Percentiles rank a stretch among this genome's conserved stretches.
Evolutionary conservation across 108 stramenopile genomes (phyloP).

Genomic region (Skeletonema marinoi): DNA sequence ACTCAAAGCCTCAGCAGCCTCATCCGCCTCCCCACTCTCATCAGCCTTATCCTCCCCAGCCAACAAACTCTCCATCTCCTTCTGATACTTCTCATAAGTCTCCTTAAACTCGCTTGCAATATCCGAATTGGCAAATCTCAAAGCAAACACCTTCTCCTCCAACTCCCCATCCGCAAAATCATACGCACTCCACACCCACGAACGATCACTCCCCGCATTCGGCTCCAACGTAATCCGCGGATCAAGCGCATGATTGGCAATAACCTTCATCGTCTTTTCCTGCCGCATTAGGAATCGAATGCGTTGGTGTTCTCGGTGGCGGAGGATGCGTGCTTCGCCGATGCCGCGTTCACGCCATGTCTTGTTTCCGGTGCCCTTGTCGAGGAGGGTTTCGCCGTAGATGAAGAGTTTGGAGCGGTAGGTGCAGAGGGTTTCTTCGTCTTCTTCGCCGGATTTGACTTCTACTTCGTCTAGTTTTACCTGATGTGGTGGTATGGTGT

Average conservation of each 20-base stretch:
- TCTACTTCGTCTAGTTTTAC: constrained; percentile 99
- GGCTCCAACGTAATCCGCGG: constrained; percentile 95
- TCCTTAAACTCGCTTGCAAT: constrained; percentile 92
- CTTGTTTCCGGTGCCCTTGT: constrained; percentile 97
- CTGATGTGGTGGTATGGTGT: too few relatives aligned
- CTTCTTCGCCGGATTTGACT: constrained; percentile 97
- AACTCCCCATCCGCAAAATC: constrained; percentile 95
- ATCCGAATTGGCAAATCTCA: constrained; percentile 94
- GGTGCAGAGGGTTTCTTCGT: constrained; percentile 81
- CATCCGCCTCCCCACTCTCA: constrained; percentile 77
- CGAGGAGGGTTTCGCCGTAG: constrained; percentile 96
- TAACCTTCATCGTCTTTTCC: constrained; percentile 99
- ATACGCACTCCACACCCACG: constrained; percentile 98
- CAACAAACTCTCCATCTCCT: constrained; percentile 84
- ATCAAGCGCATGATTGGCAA: constrained; percentile 96
- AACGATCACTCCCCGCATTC: constrained; percentile 93
- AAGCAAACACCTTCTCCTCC: constrained; percentile 95
- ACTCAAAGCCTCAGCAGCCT: constrained; percentile 83
- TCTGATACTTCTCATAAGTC: constrained; percentile 84
- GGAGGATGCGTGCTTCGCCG: constrained; percentile 95
- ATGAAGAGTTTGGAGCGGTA: constrained; percentile 95
- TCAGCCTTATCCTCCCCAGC: constrained; percentile 87
- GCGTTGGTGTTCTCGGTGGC: constrained; percentile 89
- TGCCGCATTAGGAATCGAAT: constrained; percentile 97
- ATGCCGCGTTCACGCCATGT: constrained; percentile 98